Evolutionary conservation across 805 yeast genomes (phyloP), one percentile per base, ranked within the genome.

Genomic region (Brettanomyces bruxellensis): DNA sequence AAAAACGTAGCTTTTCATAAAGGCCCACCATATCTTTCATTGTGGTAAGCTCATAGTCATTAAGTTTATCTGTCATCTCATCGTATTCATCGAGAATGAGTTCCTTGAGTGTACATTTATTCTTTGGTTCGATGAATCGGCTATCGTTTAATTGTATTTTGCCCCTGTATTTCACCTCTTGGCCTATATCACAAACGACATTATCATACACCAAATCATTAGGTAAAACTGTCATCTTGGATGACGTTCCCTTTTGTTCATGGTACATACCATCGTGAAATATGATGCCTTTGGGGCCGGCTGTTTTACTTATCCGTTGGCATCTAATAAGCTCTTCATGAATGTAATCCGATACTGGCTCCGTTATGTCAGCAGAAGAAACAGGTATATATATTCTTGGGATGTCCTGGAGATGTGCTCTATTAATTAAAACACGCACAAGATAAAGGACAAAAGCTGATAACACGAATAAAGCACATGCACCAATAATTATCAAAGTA

Each of bases 351-450:
- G 73, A 62, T 48, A 75, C 69, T 3, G 65, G 59, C n/a, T 61
- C 61, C 1, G 86, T 81, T 38, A 82, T 60, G 55, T 82, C 87
- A 48, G 75, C 80, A 5, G 71, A 64, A 30, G 79, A 75, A 14
- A 78, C 69, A 1, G 95, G 90, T 25, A 89, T 71, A 60, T 87
- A 88, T 22, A 78, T 67, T 50, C 83, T 76, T 0, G 97, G 97
- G 18, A 90, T 85, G 52, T 84, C 93, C 48, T 78, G 76, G 50
- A 89, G 57, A 43, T 81, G 68, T 45, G 78, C 71, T 47, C 82
- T 71, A 46, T 75, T 70, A 24, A 75, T 71, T 47, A 80, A 67
- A 6, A 87, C 66, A 47, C 98, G 71, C 36, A 77, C 66, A 22
- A 83, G 64, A 51, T 79, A 77, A 18, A 85, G 60, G 1, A 78